A percentile compares a stretch with the other conserved stretches of the same genome.
These are phyloP conservation scores for Effrenium voratum DNA, from an alignment of 73 alveolate species.

Conservation along the genomic window DNA sequence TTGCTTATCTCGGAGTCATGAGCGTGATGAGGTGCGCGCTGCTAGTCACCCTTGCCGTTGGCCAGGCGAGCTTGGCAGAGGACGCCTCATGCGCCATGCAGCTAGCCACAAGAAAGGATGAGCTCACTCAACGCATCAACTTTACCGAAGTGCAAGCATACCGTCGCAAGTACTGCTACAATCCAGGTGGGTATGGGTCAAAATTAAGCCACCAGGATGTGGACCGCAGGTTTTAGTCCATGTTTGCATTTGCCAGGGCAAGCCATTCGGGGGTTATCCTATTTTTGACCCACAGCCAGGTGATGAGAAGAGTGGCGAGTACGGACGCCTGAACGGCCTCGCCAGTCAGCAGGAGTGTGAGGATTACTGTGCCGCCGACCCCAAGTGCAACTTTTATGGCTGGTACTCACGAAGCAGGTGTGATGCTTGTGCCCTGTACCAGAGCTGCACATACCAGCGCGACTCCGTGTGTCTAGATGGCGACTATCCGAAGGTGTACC, in stretches of 20 bases:
- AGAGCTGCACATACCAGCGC: neutral
- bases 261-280: too few relatives aligned
- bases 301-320: neutral
- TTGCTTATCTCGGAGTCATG: too few relatives aligned
- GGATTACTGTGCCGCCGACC: neutral
- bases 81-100: neutral
- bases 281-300: too few relatives aligned
- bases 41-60: too few relatives aligned
- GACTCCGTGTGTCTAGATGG: neutral
- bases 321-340: neutral
- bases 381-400: neutral
- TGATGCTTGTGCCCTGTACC: neutral
- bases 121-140: too few relatives aligned
- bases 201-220: too few relatives aligned
- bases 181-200: too few relatives aligned
- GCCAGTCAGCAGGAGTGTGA: neutral
- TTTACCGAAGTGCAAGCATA: too few relatives aligned
- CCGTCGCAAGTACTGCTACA: neutral
- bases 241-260: too few relatives aligned
- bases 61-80: too few relatives aligned
- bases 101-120: neutral
- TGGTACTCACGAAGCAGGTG: constrained; percentile 9
- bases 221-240: too few relatives aligned
- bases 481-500: neutral
- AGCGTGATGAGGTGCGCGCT: too few relatives aligned